phyloP scores from a whole-genome alignment of 441 rosid species.

The Populus hybrid region DNA sequence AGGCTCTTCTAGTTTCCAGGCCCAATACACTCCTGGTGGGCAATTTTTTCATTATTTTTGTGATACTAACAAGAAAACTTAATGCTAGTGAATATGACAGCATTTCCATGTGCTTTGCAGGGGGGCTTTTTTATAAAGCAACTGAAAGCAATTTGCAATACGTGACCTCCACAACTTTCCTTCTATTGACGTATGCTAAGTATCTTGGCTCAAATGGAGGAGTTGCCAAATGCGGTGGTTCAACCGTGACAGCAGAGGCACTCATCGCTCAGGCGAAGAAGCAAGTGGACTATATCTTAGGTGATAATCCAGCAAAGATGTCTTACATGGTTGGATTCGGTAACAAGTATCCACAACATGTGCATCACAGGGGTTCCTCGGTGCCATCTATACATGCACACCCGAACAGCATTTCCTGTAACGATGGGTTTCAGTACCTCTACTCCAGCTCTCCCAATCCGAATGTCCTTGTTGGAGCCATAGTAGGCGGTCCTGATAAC shows the following conservation, averaged over 20 bases:
- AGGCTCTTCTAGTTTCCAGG: slow-evolving; percentile 58
- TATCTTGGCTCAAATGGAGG: slow-evolving; percentile 49
- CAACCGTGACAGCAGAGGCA: slow-evolving; percentile 35
- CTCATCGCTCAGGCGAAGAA: slow-evolving; percentile 45
- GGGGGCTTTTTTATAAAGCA: slow-evolving; percentile 73
- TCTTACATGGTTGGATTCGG: slow-evolving; percentile 93
- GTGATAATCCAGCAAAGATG: slow-evolving; percentile 69
- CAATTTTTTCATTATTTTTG: neutral
- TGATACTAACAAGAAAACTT: neutral
- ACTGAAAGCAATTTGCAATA: slow-evolving; percentile 77
- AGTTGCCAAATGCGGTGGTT: slow-evolving; percentile 38
- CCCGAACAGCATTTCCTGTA: slow-evolving; percentile 47
- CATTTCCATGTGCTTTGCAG: slow-evolving; percentile 17
- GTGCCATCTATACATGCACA: slow-evolving; percentile 55
- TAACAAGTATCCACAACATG: slow-evolving; percentile 47
- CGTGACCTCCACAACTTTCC: slow-evolving; percentile 64
- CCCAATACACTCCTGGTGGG: slow-evolving; percentile 63
- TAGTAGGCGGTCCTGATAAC: slow-evolving; percentile 72
- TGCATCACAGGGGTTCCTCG: slow-evolving; percentile 89
- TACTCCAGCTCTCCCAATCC: slow-evolving; percentile 56
- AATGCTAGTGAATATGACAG: neutral
- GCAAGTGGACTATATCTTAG: slow-evolving; percentile 76
- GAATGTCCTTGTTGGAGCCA: slow-evolving; percentile 68
- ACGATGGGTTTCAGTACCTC: slow-evolving; percentile 54
- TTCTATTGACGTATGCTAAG: slow-evolving; percentile 69